Evolutionary conservation across 345 rosid genomes (phyloP), one percentile per base, ranked within the genome.

Genomic region (Eutrema yunnanense): DNA sequence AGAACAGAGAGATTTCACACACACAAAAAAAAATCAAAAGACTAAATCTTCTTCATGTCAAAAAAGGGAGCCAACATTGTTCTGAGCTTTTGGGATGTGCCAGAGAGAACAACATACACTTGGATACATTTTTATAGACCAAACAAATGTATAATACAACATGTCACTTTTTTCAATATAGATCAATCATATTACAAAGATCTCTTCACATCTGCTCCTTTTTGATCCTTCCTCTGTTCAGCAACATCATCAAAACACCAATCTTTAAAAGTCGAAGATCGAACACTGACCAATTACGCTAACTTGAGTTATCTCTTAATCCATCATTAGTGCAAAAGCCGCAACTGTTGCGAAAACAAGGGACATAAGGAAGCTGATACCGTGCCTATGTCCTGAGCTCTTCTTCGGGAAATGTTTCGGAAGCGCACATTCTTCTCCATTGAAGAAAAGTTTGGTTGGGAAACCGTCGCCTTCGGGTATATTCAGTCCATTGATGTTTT

Each of bases 361-460:
- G 11, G 82, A 30, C 13, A 73, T n/a, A 4, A 81, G 8, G 71
- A 81, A 36, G 19, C 67, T 78, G 36, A 75, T 40, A 5, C 59
- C 42, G 29, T 71, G 62, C 36, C 66, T 82, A 44, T 72, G 71
- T 2, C 80, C 88, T 22, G 82, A 60, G 63, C 81, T 84, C 68
- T 73, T 77, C 37, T 19, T 46, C 0, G 99, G 99, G 13, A 87
- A 69, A 14, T 69, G 70, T 19, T 60, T 67, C 3, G 99, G 99
- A 49, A 96, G 83, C 0, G 97, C 84, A 46, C 99, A 96, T 76
- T 96, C 98, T 81, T 92, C 98, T 34, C 99, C 99, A 56, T 96
- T 88, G 76, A 92, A 96, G 73, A 75, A 73, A 42, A 96, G 75
- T 80, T 74, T 88, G 0, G 82, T 71, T 0, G 97, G 99, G 49